Base-by-base conservation (phyloP, 768 basidiomycete species). In the Lyophyllum semitale region DNA sequence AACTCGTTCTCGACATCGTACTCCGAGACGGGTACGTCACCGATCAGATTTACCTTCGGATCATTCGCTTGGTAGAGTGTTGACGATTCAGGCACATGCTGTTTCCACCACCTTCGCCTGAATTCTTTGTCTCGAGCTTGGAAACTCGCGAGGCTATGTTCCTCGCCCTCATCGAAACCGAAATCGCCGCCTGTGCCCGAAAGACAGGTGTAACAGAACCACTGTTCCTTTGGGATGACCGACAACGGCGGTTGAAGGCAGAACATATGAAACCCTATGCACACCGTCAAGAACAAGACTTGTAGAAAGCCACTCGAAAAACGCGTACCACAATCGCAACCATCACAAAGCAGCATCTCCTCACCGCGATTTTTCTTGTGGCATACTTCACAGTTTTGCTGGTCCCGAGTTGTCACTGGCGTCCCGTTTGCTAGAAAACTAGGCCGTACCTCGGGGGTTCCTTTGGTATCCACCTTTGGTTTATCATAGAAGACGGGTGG, bases 101-200 rank as follows among this genome's bases (percentile, higher is more conserved):
- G 77, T 55, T 86, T 78, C 70, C 95, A 96, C 95, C 95, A 99
- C 57, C 87, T 75, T 48, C 85, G 81, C 56, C 93, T 84, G 72
- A 99, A 99, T 63, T 91, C 93, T 22, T 80, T 77, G 65, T 97
- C 97, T 32, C 95, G 84, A 42, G 89, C 90, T 64, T 95, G 93
- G 73, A 98, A 98, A 64, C 86, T 93, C 25, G 90, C 82, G 35
- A 99, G 80, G 57, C 86, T 85, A 70, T 99, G 97, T 61, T 98
- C 96, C 71, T 98, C 89, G 37, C 97, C 97, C 66, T 98, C 95
- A 63, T 98, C 97, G 65, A 98, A 99, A 27, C 97, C 97, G 64
- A 92, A 99, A 72, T 98, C 97, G 48, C 91, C 91, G 11, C 96
- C 95, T 0, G 93, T 95, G 35, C 87, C 89, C 37, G 94, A 81